Evolutionary conservation across 1,139 yeast species (phyloP).

Genomic region (Dujonia santamariae): DNA sequence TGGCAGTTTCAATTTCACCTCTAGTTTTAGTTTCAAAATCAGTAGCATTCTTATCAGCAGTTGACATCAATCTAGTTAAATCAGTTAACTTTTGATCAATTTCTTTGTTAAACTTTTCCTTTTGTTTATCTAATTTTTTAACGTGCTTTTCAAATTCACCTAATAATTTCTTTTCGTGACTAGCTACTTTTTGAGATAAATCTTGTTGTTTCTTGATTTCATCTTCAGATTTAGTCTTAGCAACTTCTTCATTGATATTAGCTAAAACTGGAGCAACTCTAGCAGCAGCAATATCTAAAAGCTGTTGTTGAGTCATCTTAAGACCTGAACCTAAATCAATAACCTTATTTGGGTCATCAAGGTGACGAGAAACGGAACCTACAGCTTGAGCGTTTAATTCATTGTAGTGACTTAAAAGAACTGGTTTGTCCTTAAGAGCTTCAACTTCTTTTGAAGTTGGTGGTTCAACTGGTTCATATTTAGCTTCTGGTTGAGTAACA

Average conservation of each 20-base stretch:
- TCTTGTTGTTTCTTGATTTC: slow-evolving; percentile 42
- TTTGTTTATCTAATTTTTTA: slow-evolving; percentile 37
- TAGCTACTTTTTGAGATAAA: slow-evolving; percentile 33
- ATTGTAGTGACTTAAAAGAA: slow-evolving; percentile 44
- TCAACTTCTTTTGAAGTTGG: slow-evolving; percentile 43
- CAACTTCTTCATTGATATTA: slow-evolving; percentile 49
- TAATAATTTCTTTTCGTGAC: slow-evolving; percentile 44
- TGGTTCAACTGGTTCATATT: slow-evolving; percentile 27
- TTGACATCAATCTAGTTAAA: slow-evolving; percentile 26
- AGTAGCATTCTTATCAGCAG: slow-evolving; percentile 30
- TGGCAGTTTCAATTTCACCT: slow-evolving; percentile 45
- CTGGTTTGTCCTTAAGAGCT: slow-evolving; percentile 46
- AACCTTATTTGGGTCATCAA: slow-evolving; percentile 50
- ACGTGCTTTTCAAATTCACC: slow-evolving; percentile 41
- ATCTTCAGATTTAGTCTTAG: slow-evolving; percentile 45
- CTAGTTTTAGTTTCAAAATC: slow-evolving; percentile 38
- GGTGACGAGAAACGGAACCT: slow-evolving; percentile 40
- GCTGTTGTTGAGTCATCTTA: slow-evolving; percentile 52
- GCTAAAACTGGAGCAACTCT: slow-evolving; percentile 56
- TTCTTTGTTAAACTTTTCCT: slow-evolving; percentile 37
- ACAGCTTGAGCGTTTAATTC: slow-evolving; percentile 50
- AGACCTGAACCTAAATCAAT: slow-evolving; percentile 56
- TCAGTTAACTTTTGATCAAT: slow-evolving; percentile 35
- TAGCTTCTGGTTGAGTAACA: slow-evolving; percentile 29
- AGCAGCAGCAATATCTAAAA: slow-evolving; percentile 53